A percentile compares a stretch with the other conserved stretches of the same genome.
Evolutionary conservation across 2,329 filamentous ascomycete species (phyloP).

Genomic region (Cladosporium sp.): DNA sequence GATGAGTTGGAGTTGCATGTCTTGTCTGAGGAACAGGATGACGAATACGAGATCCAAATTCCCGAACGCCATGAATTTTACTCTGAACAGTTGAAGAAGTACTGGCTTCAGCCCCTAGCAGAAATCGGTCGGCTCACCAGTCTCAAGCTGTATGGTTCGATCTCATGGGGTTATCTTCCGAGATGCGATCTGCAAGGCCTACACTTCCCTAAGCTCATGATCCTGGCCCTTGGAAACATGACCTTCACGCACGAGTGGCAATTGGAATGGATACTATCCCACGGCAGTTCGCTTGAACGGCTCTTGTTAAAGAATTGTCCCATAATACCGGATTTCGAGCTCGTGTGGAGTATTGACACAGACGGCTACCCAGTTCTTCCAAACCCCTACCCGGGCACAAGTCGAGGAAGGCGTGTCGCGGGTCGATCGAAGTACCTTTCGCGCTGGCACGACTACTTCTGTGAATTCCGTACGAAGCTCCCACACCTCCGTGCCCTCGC

Average conservation of each 20-base stretch:
- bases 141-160: conserved; percentile 42
- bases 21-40: not conserved
- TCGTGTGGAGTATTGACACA: not conserved
- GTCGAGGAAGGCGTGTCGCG: not conserved
- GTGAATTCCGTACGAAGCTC: not conserved
- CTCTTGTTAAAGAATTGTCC: conserved; percentile 48
- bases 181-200: conserved; percentile 38
- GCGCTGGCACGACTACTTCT: conserved; percentile 21
- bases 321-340: not conserved
- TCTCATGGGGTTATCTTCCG: conserved; percentile 46
- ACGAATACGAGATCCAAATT: conserved; percentile 19
- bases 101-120: conserved; percentile 30
- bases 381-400: not conserved
- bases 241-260: conserved; percentile 49
- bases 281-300: conserved; percentile 42
- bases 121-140: conserved; percentile 29
- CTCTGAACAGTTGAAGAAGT: conserved; percentile 20
- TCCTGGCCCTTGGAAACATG: conserved; percentile 44
- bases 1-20: conserved; percentile 11
- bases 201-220: conserved; percentile 42
- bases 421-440: not conserved
- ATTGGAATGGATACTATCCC: conserved; percentile 47
- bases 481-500: conserved; percentile 18
- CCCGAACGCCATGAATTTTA: conserved; percentile 27
- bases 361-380: not conserved